phyloP scores from a whole-genome alignment of 2,329 filamentous ascomycete genomes.

The Tetracladium maxilliforme region DNA sequence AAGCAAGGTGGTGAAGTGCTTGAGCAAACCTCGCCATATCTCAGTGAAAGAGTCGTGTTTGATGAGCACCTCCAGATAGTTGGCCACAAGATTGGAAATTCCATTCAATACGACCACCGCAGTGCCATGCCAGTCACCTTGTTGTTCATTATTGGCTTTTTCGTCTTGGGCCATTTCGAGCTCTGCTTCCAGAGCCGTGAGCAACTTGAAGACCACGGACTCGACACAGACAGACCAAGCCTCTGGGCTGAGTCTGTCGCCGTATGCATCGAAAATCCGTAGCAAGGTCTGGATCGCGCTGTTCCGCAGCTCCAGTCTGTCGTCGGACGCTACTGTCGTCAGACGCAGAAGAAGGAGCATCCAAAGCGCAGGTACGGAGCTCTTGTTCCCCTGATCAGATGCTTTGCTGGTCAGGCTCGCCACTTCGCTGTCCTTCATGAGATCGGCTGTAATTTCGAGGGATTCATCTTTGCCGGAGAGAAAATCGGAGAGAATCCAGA shows the following conservation, averaged over 20 bases:
- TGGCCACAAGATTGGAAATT: slow-evolving; percentile 57
- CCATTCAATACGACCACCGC: slow-evolving; percentile 61
- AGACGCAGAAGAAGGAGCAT: slow-evolving; percentile 60
- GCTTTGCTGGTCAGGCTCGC: slow-evolving; percentile 42
- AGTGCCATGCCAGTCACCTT: slow-evolving; percentile 61
- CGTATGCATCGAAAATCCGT: slow-evolving; percentile 84
- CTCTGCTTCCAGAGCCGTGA: slow-evolving; percentile 52
- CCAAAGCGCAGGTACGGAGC: slow-evolving; percentile 62
- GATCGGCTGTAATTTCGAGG: slow-evolving; percentile 40
- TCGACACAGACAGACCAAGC: slow-evolving; percentile 77
- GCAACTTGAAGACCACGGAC: slow-evolving; percentile 64
- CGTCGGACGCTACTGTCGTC: slow-evolving; percentile 56
- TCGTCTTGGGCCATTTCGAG: slow-evolving; percentile 21
- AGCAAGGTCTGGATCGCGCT: slow-evolving; percentile 84
- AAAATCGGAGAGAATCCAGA: slow-evolving; percentile 90
- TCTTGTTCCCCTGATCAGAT: slow-evolving; percentile 38
- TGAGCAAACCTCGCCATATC: slow-evolving; percentile 63
- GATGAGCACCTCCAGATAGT: slow-evolving; percentile 61
- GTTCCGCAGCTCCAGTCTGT: slow-evolving; percentile 62
- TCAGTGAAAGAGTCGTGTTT: slow-evolving; percentile 50
- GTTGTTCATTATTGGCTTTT: slow-evolving; percentile 23
- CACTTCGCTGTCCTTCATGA: slow-evolving; percentile 40
- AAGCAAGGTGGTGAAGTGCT: slow-evolving; percentile 50
- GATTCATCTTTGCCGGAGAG: slow-evolving; percentile 46
- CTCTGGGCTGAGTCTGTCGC: slow-evolving; percentile 60